Evolutionary conservation across 768 basidiomycete genomes (phyloP), one percentile per base, ranked within the genome.

Genomic region (Suillus subluteus): DNA sequence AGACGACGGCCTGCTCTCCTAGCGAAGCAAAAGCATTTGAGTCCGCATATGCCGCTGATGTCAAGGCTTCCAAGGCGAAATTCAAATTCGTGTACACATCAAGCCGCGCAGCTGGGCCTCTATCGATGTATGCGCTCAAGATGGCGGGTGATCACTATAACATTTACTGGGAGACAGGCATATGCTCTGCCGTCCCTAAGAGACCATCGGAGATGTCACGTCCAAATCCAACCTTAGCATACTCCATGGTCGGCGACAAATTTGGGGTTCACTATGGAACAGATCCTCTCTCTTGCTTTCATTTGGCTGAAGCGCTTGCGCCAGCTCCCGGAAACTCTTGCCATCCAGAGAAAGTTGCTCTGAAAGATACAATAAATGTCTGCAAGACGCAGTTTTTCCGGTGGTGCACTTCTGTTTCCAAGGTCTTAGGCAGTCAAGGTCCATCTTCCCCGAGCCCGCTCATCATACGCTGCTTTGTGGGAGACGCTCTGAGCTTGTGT

Each of bases 281-380:
- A 12, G 78, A 77, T 58, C 78, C 76, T 9, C 62, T 77, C 3
- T 62, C 68, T 3, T 76, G 76, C 35, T 77, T 79, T 56, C 76
- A 78, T 68, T 69, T 78, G 15, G 78, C 76, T 15, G 74, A 78
- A 46, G 48, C 63, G 16, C 64, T 77, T n/a, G 70, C 68, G 18
- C 64, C 30, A 54, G 65, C n/a, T 52, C 5, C 32, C 26, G 35
- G 44, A 44, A 16, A 26, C 13, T 6, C 26, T 52, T 23, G 23
- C 48, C 5, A 35, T 43, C 54, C 46, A 30, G 43, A 23, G 18
- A 8, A 38, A 21, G 6, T 23, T 23, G 15, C 56, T n/a, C 37
- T 58, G 13, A 38, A 23, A 4, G n/a, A 37, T 1, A 4, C 16
- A 16, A 4, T 23, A 7, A 23, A 37, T 12, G 43, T 55, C 63